A percentile compares a stretch with the other conserved stretches of the same genome.
phyloP scores from a whole-genome alignment of 1,284 basidiomycete genomes.

The Ceratobasidium sp. region DNA sequence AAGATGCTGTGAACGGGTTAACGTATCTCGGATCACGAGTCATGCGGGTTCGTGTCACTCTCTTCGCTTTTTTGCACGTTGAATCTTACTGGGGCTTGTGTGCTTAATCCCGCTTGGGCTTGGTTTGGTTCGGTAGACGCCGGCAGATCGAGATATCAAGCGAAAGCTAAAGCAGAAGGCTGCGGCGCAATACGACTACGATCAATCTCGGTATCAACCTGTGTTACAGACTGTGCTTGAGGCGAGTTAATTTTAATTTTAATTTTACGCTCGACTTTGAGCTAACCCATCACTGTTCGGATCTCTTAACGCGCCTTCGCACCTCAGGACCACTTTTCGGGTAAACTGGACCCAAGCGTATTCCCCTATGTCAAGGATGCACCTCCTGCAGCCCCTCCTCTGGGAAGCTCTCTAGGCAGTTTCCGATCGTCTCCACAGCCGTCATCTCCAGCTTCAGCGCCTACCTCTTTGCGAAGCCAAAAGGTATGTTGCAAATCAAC shows the following conservation, averaged over 20 bases:
- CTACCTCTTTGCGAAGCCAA: slow-evolving; percentile 81
- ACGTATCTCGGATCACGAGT: slow-evolving; percentile 86
- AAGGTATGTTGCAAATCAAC: slow-evolving; percentile 44
- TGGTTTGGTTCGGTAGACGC: slow-evolving; percentile 59
- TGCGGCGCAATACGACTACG: slow-evolving; percentile 87
- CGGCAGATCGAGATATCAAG: slow-evolving; percentile 78
- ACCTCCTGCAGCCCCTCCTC: slow-evolving; percentile 65
- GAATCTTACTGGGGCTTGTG: no score
- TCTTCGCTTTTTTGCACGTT: slow-evolving; percentile 27
- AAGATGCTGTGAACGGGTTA: slow-evolving; percentile 93
- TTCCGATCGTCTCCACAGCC: slow-evolving; percentile 54
- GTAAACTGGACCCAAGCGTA: slow-evolving; percentile 77
- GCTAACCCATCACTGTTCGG: slow-evolving; percentile 29
- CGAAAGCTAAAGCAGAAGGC: slow-evolving; percentile 84
- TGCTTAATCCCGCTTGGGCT: no score
- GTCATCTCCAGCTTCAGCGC: slow-evolving; percentile 52
- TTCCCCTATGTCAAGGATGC: slow-evolving; percentile 95
- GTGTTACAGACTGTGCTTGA: slow-evolving; percentile 86
- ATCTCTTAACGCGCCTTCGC: slow-evolving; percentile 4
- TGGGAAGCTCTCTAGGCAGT: slow-evolving; percentile 60
- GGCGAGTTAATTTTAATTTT: no score
- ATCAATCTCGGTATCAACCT: slow-evolving; percentile 94
- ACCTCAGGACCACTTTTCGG: slow-evolving; percentile 79
- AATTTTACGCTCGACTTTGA: slow-evolving; percentile 46
- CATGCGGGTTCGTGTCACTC: slow-evolving; percentile 69